Conservation (phyloP, 1,284 basidiomycete genomes). For the Phaffia rhodozyma region DNA sequence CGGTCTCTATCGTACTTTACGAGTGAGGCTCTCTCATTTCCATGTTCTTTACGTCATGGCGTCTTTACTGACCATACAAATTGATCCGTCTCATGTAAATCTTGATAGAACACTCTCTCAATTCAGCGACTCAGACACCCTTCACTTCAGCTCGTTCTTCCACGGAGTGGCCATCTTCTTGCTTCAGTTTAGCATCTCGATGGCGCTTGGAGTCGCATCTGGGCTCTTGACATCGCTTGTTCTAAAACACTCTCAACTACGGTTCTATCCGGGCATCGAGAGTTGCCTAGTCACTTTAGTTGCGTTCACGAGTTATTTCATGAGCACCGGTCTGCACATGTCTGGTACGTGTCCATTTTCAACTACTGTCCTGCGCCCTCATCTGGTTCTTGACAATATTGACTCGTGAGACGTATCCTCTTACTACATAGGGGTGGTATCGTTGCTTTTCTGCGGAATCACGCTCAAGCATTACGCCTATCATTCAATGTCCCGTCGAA, state of each 20-base stretch:
- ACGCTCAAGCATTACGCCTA: constrained; percentile 99
- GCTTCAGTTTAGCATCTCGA: constrained; percentile 84
- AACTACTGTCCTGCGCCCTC: neutral
- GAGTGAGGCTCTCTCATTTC: constrained; percentile 57
- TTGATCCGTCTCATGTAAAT: neutral
- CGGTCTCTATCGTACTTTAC: constrained; percentile 99
- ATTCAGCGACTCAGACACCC: constrained; percentile 72
- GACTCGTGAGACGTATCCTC: neutral
- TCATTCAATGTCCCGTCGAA: constrained; percentile 93
- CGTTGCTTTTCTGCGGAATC: constrained; percentile 95
- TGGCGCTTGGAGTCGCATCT: constrained; percentile 83
- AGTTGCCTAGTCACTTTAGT: constrained; percentile 86
- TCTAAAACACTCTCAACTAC: constrained; percentile 86
- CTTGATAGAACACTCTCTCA: constrained; percentile 67
- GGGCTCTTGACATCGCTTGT: constrained; percentile 81
- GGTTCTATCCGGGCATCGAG: constrained; percentile 79
- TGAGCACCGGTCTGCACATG: constrained; percentile 88
- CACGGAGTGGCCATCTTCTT: constrained; percentile 93
- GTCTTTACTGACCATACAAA: neutral
- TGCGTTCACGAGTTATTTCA: constrained; percentile 97
- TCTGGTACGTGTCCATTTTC: constrained; percentile 44
- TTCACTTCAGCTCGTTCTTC: constrained; percentile 79
- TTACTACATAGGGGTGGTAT: constrained; percentile 60
- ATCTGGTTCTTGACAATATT: neutral
- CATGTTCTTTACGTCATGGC: neutral